Conservation (phyloP, 148 eudicot species). For the Polygonum aviculare region DNA sequence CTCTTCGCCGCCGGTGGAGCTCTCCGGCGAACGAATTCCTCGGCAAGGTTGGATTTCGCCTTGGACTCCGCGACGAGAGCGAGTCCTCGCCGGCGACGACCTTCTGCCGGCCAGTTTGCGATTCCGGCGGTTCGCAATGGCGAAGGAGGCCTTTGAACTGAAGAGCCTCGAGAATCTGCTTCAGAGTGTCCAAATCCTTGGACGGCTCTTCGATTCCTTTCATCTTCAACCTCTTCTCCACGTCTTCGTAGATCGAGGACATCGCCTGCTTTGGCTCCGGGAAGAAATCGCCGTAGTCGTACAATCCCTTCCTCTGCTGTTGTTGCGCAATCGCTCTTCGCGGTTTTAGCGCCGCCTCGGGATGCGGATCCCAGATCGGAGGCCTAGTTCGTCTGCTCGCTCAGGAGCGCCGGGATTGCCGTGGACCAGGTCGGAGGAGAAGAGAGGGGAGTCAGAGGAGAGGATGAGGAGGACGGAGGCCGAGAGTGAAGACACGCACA, state of each 20-base stretch:
- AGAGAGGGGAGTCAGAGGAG: no score
- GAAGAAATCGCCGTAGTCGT: constrained; percentile 55
- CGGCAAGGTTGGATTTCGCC: constrained; percentile 26
- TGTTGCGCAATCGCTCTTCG: no score
- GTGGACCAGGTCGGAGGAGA: no score
- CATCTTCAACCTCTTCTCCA: constrained; percentile 51
- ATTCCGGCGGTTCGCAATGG: constrained; percentile 12
- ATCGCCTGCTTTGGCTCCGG: constrained; percentile 41
- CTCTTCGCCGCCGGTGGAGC: no score
- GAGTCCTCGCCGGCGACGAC: constrained; percentile 24
- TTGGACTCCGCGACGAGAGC: constrained; percentile 25
- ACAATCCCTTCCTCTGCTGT: constrained; percentile 35
- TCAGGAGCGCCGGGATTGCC: no score
- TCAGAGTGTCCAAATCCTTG: constrained; percentile 66
- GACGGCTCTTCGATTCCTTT: constrained; percentile 75
- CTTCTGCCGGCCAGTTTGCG: constrained; percentile 15
- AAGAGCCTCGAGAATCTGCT: constrained; percentile 74
- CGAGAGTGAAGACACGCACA: no score
- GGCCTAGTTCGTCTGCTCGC: no score
- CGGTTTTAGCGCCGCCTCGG: no score
- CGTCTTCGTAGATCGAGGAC: constrained; percentile 46
- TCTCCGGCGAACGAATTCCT: no score
- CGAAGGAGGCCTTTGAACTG: constrained; percentile 82
- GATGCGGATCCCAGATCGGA: no score
- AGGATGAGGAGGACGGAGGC: no score